A percentile compares a stretch with the other conserved stretches of the same genome.
Evolutionary conservation across 441 rosid genomes (phyloP).

Genomic region (Melastoma candidum): DNA sequence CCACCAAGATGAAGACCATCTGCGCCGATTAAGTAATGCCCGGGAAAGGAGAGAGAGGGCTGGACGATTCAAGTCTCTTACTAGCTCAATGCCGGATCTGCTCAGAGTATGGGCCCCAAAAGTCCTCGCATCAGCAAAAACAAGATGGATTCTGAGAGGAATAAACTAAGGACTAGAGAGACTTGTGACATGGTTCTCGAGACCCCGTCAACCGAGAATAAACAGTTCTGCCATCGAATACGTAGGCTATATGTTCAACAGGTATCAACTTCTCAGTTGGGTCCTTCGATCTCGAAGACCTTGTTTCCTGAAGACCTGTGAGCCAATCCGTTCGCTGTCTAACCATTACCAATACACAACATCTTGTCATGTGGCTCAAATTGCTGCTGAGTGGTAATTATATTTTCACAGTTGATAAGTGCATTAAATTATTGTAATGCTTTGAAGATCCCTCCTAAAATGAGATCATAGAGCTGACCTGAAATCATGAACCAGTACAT

Average conservation of each 20-base stretch:
- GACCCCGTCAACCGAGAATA: conserved; percentile 53
- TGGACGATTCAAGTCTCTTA: conserved; percentile 59
- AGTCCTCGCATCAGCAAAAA: conserved; percentile 28
- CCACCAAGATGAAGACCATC: conserved; percentile 23
- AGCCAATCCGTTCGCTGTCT: not conserved
- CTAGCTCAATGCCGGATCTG: conserved; percentile 81
- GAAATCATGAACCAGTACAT: too few species aligned
- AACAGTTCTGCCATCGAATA: conserved; percentile 22
- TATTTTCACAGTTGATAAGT: too few species aligned
- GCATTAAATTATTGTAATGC: too few species aligned
- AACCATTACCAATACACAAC: too few species aligned
- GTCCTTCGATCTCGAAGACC: conserved; percentile 4
- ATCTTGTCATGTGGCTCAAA: too few species aligned
- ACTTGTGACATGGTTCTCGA: conserved; percentile 58
- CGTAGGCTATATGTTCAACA: not conserved
- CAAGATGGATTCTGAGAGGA: conserved; percentile 31
- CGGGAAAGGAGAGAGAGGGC: conserved; percentile 71
- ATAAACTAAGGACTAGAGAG: conserved; percentile 31
- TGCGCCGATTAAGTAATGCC: conserved; percentile 47
- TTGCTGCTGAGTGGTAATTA: too few species aligned
- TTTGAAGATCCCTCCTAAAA: too few species aligned
- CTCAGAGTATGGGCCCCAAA: conserved; percentile 89
- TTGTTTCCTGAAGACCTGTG: conserved; percentile 3
- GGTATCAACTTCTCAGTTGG: not conserved
- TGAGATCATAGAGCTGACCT: too few species aligned